Evolutionary conservation across 768 basidiomycete species (phyloP), one percentile per base, ranked within the genome.

Genomic region (Termitomyces sp.): DNA sequence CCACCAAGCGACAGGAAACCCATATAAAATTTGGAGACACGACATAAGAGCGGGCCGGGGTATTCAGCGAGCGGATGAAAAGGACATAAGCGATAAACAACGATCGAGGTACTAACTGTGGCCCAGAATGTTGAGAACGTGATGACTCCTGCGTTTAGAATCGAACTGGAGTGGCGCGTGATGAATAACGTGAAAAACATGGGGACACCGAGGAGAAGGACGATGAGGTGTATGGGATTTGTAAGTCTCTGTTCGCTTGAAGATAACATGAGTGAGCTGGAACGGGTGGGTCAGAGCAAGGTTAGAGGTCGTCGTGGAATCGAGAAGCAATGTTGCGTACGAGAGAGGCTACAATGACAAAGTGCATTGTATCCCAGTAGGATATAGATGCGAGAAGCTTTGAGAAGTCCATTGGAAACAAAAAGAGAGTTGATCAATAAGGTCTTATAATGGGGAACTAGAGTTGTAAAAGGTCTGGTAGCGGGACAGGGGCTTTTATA

Each of bases 51-150:
- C 1, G 82, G 84, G 16, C 82, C 83, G 24, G 82, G 82, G 62
- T 78, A 82, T 45, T 69, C 64, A 14, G 79, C 77, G 6, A 84
- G 71, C 5, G 82, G 81, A 65, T 85, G 83, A 67, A 76, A 77
- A 3, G 82, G 80, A 5, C 81, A 82, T 8, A 83, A 56, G 22
- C 82, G 79, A 65, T 84, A 83, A 8, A 72, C 14, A 13, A 72
- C 48, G 18, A 77, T 69, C 1, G 75, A 74, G 4, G 60, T 40
- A 33, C 64, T 51, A 10, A 77, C 62, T 4, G 72, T 64, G 2
- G 58, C 52, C 67, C 67, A 72, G 62, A 72, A 77, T 3, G 68
- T 56, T 16, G 60, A n/a, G 40, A 70, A 68, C 8, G 67, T 58
- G 5, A 52, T 53, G 5, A 68, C 36, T n/a, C 51, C 56, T 5